Evolutionary conservation across 306 rosid species (phyloP).

Genomic region (Cucurbita moschata): DNA sequence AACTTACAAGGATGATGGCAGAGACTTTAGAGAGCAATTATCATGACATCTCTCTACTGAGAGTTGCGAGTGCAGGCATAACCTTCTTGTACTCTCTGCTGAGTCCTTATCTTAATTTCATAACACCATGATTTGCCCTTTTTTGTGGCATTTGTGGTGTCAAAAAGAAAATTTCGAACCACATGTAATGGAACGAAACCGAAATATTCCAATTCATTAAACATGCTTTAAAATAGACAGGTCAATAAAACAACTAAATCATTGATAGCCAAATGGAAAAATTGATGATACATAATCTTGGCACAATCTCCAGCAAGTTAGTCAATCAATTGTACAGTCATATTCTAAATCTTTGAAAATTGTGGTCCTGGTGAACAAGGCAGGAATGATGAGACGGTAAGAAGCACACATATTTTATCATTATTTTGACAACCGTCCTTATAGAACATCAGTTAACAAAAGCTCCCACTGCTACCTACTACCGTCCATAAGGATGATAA

Average conservation of each 20-base stretch:
- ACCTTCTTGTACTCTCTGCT: background rate
- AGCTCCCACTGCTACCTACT: constrained; percentile 17
- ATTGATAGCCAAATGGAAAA: constrained; percentile 2
- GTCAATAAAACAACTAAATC: background rate
- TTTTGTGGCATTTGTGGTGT: background rate
- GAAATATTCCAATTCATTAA: background rate
- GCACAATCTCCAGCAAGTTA: constrained; percentile 8
- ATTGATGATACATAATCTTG: constrained; percentile 2
- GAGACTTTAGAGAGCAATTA: background rate
- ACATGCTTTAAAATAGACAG: background rate
- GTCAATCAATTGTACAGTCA: constrained; percentile 9
- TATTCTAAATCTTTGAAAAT: constrained; percentile 8
- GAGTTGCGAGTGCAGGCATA: background rate
- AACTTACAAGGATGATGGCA: constrained; percentile 1
- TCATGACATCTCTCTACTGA: background rate
- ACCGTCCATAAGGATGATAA: constrained; percentile 91
- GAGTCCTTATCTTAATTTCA: background rate
- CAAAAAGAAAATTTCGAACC: background rate
- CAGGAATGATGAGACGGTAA: background rate
- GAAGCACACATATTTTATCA: background rate
- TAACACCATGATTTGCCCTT: background rate
- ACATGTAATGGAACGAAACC: background rate
- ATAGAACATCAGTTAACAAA: background rate
- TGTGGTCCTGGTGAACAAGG: background rate
- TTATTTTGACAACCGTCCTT: background rate